A percentile compares a stretch with the other conserved stretches of the same genome.
phyloP scores from a whole-genome alignment of 2,329 filamentous ascomycete genomes.

The Fusarium protoensiforme region DNA sequence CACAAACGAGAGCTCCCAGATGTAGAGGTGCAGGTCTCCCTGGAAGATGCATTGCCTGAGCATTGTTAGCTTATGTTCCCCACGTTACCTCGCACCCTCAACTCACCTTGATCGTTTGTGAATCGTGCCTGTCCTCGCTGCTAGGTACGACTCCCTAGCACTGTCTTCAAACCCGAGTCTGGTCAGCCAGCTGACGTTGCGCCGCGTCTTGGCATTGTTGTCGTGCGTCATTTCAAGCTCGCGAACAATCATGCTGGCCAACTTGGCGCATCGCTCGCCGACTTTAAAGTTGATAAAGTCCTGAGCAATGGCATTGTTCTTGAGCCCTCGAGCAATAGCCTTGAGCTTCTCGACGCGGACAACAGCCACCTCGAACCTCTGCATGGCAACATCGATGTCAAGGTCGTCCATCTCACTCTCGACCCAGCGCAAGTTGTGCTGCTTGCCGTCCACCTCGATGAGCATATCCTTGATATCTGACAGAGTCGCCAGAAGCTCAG shows the following conservation, averaged over 20 bases:
- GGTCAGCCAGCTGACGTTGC: conserved; percentile 85
- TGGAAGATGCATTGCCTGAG: conserved; percentile 92
- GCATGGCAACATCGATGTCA: conserved; percentile 94
- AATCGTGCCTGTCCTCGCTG: conserved; percentile 81
- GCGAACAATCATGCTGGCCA: conserved; percentile 81
- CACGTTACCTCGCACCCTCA: neutral
- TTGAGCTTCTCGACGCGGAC: conserved; percentile 86
- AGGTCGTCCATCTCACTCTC: conserved; percentile 95
- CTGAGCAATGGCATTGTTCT: conserved; percentile 87
- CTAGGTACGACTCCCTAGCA: conserved; percentile 87
- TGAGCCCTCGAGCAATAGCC: conserved; percentile 80
- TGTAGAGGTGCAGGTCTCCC: conserved; percentile 90
- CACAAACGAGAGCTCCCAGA: conserved; percentile 94
- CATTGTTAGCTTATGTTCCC: conserved; percentile 14
- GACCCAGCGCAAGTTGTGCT: conserved; percentile 95
- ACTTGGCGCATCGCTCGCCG: conserved; percentile 81
- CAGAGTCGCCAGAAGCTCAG: conserved; percentile 81
- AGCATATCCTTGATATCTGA: conserved; percentile 87
- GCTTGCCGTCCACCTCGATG: conserved; percentile 95
- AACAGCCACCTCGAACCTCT: conserved; percentile 88
- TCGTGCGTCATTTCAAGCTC: conserved; percentile 83
- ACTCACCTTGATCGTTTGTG: conserved; percentile 81
- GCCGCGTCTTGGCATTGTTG: conserved; percentile 80
- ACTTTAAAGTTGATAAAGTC: conserved; percentile 94
- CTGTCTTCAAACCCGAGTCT: conserved; percentile 90